Percentiles rank a stretch among this genome's conserved stretches.
Conservation (phyloP, 768 basidiomycete species). For the Astraeus odoratus region DNA sequence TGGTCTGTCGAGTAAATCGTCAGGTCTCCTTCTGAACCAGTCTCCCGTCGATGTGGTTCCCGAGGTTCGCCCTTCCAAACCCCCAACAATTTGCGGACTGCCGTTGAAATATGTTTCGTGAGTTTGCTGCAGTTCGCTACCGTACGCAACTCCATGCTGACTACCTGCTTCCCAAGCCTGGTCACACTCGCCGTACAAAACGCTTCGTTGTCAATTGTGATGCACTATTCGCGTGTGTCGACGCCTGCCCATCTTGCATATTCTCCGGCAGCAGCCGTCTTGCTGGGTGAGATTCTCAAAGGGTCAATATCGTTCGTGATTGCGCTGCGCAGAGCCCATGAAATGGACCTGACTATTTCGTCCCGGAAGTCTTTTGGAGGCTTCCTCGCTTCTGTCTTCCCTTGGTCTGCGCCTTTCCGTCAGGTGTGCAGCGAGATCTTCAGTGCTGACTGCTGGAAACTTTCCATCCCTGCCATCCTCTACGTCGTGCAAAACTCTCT, state of each 20-base stretch:
- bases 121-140: slow-evolving; percentile 24
- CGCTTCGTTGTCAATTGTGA: slow-evolving; percentile 90
- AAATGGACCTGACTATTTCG: slow-evolving; percentile 35
- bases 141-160: slow-evolving; percentile 5
- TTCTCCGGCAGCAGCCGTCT: slow-evolving; percentile 89
- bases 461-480: slow-evolving; percentile 92
- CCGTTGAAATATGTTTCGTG: slow-evolving; percentile 80
- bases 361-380: slow-evolving; percentile 35
- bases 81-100: slow-evolving; percentile 59
- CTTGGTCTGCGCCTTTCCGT: slow-evolving; percentile 44
- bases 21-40: slow-evolving; percentile 29
- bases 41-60: slow-evolving; percentile 27
- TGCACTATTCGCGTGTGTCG: slow-evolving; percentile 97
- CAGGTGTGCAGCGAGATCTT: slow-evolving; percentile 70
- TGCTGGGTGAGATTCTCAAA: slow-evolving; percentile 92
- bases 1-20: slow-evolving; percentile 35
- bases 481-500: slow-evolving; percentile 96
- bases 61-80: slow-evolving; percentile 20
- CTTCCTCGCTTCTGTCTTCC: slow-evolving; percentile 32
- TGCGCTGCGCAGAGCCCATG: slow-evolving; percentile 53
- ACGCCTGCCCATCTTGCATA: slow-evolving; percentile 73
- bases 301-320: slow-evolving; percentile 87
- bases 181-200: slow-evolving; percentile 92
- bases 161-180: slow-evolving; percentile 35
- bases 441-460: slow-evolving; percentile 93